Evolutionary conservation across 2,329 filamentous ascomycete genomes (phyloP).

Genomic region (Penicillium sp.): DNA sequence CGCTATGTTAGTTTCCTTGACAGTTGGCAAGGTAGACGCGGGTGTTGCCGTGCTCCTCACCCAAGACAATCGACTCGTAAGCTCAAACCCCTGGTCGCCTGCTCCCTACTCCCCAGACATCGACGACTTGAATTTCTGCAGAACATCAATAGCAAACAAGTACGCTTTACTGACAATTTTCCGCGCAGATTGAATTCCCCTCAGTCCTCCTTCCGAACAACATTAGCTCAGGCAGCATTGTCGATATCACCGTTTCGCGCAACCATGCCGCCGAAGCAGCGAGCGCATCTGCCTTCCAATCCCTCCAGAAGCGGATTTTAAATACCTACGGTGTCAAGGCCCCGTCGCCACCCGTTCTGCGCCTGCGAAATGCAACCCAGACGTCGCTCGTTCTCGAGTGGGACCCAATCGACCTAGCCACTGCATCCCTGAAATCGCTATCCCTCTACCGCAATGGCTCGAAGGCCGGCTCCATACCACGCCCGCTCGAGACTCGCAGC

Average conservation of each 20-base stretch:
- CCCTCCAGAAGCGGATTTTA: slow-evolving; percentile 86
- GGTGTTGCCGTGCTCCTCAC: slow-evolving; percentile 96
- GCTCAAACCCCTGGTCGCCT: slow-evolving; percentile 32
- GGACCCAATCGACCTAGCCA: slow-evolving; percentile 91
- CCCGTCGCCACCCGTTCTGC: slow-evolving; percentile 73
- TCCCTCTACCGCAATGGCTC: slow-evolving; percentile 93
- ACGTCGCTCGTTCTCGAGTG: slow-evolving; percentile 98
- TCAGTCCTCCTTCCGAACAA: slow-evolving; percentile 94
- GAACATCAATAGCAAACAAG: not conserved
- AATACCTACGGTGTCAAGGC: slow-evolving; percentile 78
- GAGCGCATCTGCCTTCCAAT: slow-evolving; percentile 71
- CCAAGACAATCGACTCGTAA: slow-evolving; percentile 91
- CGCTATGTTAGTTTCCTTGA: slow-evolving; percentile 91
- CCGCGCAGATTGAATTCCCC: slow-evolving; percentile 86
- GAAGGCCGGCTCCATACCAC: slow-evolving; percentile 92
- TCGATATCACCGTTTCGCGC: slow-evolving; percentile 92
- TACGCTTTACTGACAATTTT: not conserved
- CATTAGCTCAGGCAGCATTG: slow-evolving; percentile 93
- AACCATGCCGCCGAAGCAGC: slow-evolving; percentile 76
- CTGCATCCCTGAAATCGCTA: slow-evolving; percentile 83
- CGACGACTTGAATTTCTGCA: not conserved
- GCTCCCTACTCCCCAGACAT: slow-evolving; percentile 7
- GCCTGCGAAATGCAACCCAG: slow-evolving; percentile 95
- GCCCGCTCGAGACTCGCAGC: slow-evolving; percentile 80
- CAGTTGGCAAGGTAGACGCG: slow-evolving; percentile 98